phyloP scores from a whole-genome alignment of 2,329 filamentous ascomycete genomes.

The Hymenoscyphus fraxineus region DNA sequence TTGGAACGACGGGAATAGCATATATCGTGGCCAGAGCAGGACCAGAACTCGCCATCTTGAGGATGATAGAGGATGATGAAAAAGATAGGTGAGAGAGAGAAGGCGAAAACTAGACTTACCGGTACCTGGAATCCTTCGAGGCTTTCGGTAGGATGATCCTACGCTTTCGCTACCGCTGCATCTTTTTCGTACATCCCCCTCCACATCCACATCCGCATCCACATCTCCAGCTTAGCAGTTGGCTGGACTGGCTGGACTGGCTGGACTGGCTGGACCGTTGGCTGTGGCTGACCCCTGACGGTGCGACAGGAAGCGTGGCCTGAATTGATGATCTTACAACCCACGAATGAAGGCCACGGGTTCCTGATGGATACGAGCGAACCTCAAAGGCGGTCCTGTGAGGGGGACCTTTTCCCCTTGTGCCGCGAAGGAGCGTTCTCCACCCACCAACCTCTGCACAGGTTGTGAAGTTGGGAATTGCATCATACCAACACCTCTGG shows the following conservation, averaged over 20 bases:
- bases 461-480: neutral
- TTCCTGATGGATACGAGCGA: neutral
- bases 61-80: neutral
- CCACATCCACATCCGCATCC: too few relatives aligned
- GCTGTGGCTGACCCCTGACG: neutral
- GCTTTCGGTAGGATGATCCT: conserved; percentile 1
- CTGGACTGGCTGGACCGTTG: neutral
- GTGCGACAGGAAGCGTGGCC: neutral
- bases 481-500: neutral
- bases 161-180: conserved; percentile 1
- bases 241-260: too few relatives aligned
- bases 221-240: neutral
- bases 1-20: conserved; percentile 5
- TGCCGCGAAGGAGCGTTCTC: neutral
- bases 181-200: neutral
- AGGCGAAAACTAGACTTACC: neutral
- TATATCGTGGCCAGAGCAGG: conserved; percentile 6
- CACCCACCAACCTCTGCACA: too few relatives aligned
- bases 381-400: neutral
- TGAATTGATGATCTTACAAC: too few relatives aligned
- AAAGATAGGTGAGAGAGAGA: neutral
- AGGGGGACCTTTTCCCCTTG: neutral
- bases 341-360: too few relatives aligned
- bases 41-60: neutral
- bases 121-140: neutral